Evolutionary conservation across 2,329 filamentous ascomycete genomes (phyloP).

Genomic region (Beauveria sp.): DNA sequence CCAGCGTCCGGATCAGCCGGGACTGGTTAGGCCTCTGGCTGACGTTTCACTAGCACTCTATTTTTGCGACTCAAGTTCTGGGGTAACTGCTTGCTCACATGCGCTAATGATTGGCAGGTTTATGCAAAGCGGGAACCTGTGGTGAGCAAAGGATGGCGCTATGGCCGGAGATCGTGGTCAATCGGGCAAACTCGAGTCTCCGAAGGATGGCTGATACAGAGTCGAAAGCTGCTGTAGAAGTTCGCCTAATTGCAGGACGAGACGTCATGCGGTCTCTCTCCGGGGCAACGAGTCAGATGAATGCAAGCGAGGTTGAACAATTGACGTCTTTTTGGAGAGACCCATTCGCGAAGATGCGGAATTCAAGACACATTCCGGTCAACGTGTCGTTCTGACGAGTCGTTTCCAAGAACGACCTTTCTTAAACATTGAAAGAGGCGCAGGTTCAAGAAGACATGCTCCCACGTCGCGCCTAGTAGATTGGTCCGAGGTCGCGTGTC

Average conservation of each 20-base stretch:
- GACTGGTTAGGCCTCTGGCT: not conserved
- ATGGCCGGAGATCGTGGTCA: not conserved
- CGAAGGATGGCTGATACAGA: not conserved
- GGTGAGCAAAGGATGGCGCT: too few species aligned
- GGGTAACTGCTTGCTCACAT: not conserved
- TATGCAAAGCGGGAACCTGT: not conserved
- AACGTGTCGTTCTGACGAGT: too few species aligned
- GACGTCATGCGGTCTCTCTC: not conserved
- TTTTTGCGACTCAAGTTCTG: not conserved
- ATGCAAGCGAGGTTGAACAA: not conserved
- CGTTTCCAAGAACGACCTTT: too few species aligned
- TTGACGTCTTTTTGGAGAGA: too few species aligned
- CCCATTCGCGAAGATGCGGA: too few species aligned
- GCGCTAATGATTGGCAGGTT: not conserved
- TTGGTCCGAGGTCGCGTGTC: too few species aligned
- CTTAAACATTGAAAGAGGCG: too few species aligned
- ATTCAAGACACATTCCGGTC: too few species aligned
- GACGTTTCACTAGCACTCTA: not conserved
- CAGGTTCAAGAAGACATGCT: too few species aligned
- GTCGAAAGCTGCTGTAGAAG: not conserved
- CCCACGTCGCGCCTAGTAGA: too few species aligned
- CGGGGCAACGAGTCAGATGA: not conserved
- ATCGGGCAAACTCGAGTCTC: not conserved
- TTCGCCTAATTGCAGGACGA: not conserved
- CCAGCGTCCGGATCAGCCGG: constrained; percentile 1